Base-by-base conservation (phyloP, 139 green algal species). In the Coelastrella sp. region DNA sequence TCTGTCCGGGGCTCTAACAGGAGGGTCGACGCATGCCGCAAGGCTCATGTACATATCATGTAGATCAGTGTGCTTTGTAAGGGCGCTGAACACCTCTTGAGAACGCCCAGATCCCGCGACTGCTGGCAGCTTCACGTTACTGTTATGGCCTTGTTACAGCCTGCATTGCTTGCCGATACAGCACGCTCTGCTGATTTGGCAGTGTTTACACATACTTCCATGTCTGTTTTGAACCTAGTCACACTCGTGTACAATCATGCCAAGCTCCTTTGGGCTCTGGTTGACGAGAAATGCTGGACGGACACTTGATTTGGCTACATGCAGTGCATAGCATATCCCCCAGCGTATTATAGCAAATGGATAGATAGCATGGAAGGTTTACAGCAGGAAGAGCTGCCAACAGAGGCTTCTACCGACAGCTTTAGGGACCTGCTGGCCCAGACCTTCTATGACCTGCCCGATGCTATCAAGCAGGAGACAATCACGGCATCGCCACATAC, bases 381-480 rank as follows among this genome's bases (percentile, higher is more conserved):
- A 66, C 7, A 66, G 22, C 56, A 65, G 78, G 78, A 66, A 14
- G 11, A 27, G 7, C 56, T 84, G 56, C 56, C 27, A 68, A 68
- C 78, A 25, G 56, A 84, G 78, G 14, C 56, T 22, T 56, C 17
- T 58, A 35, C 8, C n/a, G 78, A 84, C 15, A 65, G 25, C 19
- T 84, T 84, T 66, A 15, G n/a, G 35, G 20, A 84, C 78, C 78
- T 84, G 35, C 78, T 84, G 78, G 78, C 78, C 56, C 56, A 65
- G 49, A 58, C 78, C 56, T 84, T 57, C 25, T 57, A 20, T 20
- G 78, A 84, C 7, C 56, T 84, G 11, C 78, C 78, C 24, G 78
- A 84, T 19, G 78, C 78, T n/a, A 49, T 84, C 7, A 84, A 84
- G 24, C 78, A 65, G 56, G 56, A 84, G 56, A 11, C 35, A 66